Conservation (phyloP, 371 early-diverging fungal species). For the Syncephalastrum racemosum region DNA sequence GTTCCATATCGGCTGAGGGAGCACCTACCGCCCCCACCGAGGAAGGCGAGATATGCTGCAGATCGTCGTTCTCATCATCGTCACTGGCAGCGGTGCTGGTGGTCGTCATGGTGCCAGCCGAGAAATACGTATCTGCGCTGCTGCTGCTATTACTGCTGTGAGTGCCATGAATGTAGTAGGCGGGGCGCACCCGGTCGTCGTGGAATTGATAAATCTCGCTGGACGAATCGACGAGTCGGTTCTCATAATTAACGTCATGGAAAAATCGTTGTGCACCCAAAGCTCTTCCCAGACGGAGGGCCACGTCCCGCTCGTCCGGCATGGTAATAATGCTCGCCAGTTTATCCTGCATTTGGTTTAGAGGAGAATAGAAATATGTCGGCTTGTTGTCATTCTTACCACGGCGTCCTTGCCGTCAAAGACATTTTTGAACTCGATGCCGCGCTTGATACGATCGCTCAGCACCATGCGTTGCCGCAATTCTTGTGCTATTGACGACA, state of each 20-base stretch:
- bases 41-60: slow-evolving; percentile 4
- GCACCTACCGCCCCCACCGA: slow-evolving; percentile 7
- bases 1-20: slow-evolving; percentile 3
- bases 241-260: slow-evolving; percentile 81
- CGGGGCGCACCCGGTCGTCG: slow-evolving; percentile 14
- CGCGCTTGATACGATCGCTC: slow-evolving; percentile 68
- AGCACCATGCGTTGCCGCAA: slow-evolving; percentile 56
- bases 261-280: slow-evolving; percentile 80
- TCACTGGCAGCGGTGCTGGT: neutral
- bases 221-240: slow-evolving; percentile 68
- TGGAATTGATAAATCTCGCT: slow-evolving; percentile 76
- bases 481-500: slow-evolving; percentile 77
- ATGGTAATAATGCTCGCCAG: slow-evolving; percentile 65
- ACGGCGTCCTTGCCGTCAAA: slow-evolving; percentile 85
- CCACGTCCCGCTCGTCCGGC: slow-evolving; percentile 70
- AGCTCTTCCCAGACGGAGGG: slow-evolving; percentile 74
- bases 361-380: neutral
- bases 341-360: slow-evolving; percentile 40
- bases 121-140: slow-evolving; percentile 3
- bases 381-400: slow-evolving; percentile 19
- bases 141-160: slow-evolving; percentile 10
- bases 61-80: slow-evolving; percentile 5
- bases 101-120: slow-evolving; percentile 4
- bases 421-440: slow-evolving; percentile 77
- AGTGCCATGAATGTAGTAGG: slow-evolving; percentile 2